phyloP scores from a whole-genome alignment of 768 basidiomycete species.

The Boletus pseudopeckii region DNA sequence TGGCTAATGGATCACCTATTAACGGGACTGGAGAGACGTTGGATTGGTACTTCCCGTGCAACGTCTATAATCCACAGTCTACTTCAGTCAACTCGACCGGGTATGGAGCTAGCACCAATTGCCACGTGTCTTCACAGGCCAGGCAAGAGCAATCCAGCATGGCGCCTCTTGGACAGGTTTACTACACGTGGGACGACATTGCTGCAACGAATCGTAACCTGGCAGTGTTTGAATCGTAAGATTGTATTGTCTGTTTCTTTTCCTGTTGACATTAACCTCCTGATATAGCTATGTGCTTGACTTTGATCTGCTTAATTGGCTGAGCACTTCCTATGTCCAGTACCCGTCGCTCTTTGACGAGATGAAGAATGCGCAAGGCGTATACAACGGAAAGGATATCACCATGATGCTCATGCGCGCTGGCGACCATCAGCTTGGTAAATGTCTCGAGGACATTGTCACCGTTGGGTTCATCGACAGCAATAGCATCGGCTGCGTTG shows the following conservation, averaged over 20 bases:
- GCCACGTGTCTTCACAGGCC: conserved; percentile 63
- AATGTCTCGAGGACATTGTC: conserved; percentile 82
- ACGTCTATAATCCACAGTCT: conserved; percentile 75
- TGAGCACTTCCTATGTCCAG: conserved; percentile 72
- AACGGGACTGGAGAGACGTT: conserved; percentile 54
- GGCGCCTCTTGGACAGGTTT: conserved; percentile 76
- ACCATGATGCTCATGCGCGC: conserved; percentile 81
- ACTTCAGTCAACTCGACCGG: conserved; percentile 62
- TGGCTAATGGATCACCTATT: conserved; percentile 69
- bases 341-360: conserved; percentile 83
- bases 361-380: conserved; percentile 63
- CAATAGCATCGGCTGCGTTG: conserved; percentile 92
- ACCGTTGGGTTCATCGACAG: conserved; percentile 94
- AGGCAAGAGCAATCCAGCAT: conserved; percentile 49
- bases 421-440: conserved; percentile 61
- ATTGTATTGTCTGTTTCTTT: conserved; percentile 17
- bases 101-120: conserved; percentile 63
- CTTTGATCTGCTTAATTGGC: conserved; percentile 80
- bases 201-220: conserved; percentile 66
- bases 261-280: conserved; percentile 4
- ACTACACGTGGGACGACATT: conserved; percentile 90
- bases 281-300: conserved; percentile 77
- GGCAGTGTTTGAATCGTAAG: conserved; percentile 93
- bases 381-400: conserved; percentile 80
- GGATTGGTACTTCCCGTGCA: conserved; percentile 99